These are phyloP conservation scores for Citeromyces nyonsensis DNA, from an alignment of 805 yeast genomes.

Conservation along the genomic window DNA sequence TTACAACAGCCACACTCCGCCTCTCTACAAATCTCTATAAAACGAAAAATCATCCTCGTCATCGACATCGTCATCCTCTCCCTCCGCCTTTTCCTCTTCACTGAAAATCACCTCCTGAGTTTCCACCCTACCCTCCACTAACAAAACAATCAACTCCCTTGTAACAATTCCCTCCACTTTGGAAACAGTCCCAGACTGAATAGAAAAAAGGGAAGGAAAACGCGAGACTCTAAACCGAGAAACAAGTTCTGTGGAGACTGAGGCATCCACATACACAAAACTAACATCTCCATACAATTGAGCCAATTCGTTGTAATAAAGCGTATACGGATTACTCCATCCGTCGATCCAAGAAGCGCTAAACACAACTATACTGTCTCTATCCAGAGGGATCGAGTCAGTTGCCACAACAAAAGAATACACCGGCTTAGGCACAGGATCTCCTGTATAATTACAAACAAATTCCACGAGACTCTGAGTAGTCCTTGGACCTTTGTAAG, in stretches of 20 bases:
- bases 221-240: slow-evolving; percentile 11
- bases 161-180: slow-evolving; percentile 9
- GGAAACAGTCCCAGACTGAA: slow-evolving; percentile 1
- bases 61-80: slow-evolving; percentile 8
- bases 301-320: slow-evolving; percentile 16
- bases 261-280: slow-evolving; percentile 18
- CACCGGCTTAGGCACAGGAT: no score
- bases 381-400: slow-evolving; percentile 2
- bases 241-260: slow-evolving; percentile 11
- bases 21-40: not conserved
- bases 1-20: slow-evolving; percentile 8
- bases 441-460: no score
- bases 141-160: slow-evolving; percentile 10
- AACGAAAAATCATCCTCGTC: slow-evolving; percentile 10
- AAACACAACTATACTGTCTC: slow-evolving; percentile 15
- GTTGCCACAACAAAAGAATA: no score
- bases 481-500: no score
- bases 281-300: slow-evolving; percentile 8
- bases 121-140: slow-evolving; percentile 13
- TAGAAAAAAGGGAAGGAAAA: slow-evolving; percentile 15
- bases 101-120: slow-evolving; percentile 6
- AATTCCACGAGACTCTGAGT: no score
- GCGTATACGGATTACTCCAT: slow-evolving; percentile 15
- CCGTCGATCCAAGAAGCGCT: slow-evolving; percentile 18
- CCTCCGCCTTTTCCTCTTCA: slow-evolving; percentile 4